Base-by-base conservation (phyloP, 2,329 filamentous ascomycete species). In the Aspergillus viridinutans region DNA sequence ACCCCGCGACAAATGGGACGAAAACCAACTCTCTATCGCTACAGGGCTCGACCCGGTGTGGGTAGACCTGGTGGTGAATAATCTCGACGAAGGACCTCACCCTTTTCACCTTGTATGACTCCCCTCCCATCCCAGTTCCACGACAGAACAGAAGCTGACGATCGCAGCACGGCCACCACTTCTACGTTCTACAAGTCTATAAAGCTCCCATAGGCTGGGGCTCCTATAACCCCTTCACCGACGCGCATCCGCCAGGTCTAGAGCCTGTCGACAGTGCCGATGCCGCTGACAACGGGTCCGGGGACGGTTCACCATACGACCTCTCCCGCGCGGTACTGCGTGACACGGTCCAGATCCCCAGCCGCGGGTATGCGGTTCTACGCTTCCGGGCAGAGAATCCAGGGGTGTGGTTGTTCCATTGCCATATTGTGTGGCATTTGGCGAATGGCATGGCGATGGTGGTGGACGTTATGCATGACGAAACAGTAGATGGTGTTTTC, bases 341-440 rank as follows among this genome's bases (percentile, higher is more conserved):
- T 48, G 83, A 85, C 60, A 82, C 78, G 0, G 67, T 85, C 10
- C 77, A 83, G 60, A 80, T 85, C 3, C 73, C 75, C 0, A 81
- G 82, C 4, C 77, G 82, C 23, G 80, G 81, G 1, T 78, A 84
- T 64, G 75, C 82, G 21, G 81, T 85, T 2, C 70, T 85, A 3
- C 75, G 83, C 2, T 85, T 85, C 70, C 69, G 70, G 14, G 79
- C 81, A 3, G 78, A 83, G 62, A 85, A 85, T 55, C 80, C 80
- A 3, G 80, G 75, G 8, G 68, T 80, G 1, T 80, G 78, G 77
- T 52, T 81, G 1, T 79, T 81, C 58, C 78, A 81, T 61, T 81
- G 80, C 58, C 78, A 81, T 64, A 77, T 81, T 38, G 71, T 81
- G 57, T 82, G 80, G 80, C 82, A 85, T 67, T 64, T 69, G 56